Base-by-base conservation (phyloP, 2,329 filamentous ascomycete genomes). In the Exophiala lecanii-corni region DNA sequence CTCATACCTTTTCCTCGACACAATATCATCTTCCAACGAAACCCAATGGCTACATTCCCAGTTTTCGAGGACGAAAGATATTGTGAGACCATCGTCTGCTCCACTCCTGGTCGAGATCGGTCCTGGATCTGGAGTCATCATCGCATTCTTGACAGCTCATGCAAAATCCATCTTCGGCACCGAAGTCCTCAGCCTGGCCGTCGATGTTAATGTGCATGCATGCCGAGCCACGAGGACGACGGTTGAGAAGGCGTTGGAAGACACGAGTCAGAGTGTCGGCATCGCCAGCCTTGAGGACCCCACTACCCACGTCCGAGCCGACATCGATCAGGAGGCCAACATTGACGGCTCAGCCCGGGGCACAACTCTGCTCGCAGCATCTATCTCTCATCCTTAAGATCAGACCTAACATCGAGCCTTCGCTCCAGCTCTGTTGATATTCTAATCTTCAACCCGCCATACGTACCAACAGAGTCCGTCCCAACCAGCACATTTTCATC, bases 371-470 rank as follows among this genome's bases (percentile, higher is more conserved):
- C 6, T 26, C 23, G 12, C 46, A 12, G 45, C 66, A 39, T 50
- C 57, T 86, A 84, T 55, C 65, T 92, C 5, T 83, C 80, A 30
- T 76, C 82, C 13, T 61, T 83, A 18, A 80, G 80, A 45, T 82
- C 78, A 2, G 87, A 97, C 59, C 73, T 98, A 1, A 73, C 75
- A 3, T 64, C 75, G 2, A 69, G 82, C 1, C 67, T 94, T 30
- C 73, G 75, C 5, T 59, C 68, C 0, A 70, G 73, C 2, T 65
- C 67, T 28, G 75, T 94, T 4, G 92, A 98, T 60, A 75, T 98
- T 9, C 74, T 98, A 50, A 76, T 98, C 19, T 98, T 97, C 74
- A 98, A 98, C 61, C 92, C 92, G 40, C 92, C 92, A 1, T 98
- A 98, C 62, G 92, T 98, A 10, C 92, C 92, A 2, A 94, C 89